Percentiles rank a stretch among this genome's conserved stretches.
Evolutionary conservation across 306 rosid genomes (phyloP).

Genomic region (Datisca glomerata): DNA sequence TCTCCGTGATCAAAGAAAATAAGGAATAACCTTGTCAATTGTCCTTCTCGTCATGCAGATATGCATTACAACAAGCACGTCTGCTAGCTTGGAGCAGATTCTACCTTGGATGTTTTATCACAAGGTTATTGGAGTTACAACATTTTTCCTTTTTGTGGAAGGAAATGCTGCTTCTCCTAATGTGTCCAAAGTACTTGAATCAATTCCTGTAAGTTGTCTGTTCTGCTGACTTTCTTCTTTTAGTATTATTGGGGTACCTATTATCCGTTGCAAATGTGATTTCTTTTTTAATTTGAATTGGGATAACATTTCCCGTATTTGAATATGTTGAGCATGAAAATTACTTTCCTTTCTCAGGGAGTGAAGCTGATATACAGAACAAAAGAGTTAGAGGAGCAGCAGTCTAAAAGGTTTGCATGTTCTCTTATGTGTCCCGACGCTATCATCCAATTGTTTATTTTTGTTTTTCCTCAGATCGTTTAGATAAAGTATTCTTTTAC

Average conservation of each 20-base stretch:
- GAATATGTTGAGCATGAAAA: no score
- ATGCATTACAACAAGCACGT: conserved; percentile 73
- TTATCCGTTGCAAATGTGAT: no score
- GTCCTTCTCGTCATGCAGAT: conserved; percentile 35
- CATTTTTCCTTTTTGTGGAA: conserved; percentile 82
- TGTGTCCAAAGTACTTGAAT: conserved; percentile 64
- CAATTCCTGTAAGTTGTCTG: conserved; percentile 67
- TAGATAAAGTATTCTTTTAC: background rate
- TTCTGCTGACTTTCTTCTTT: conserved; percentile 3
- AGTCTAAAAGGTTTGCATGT: conserved; percentile 64
- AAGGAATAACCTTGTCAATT: background rate
- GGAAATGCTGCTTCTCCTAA: conserved; percentile 89
- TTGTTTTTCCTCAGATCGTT: no score
- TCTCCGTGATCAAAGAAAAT: no score
- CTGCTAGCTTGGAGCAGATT: conserved; percentile 94
- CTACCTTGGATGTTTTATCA: conserved; percentile 98
- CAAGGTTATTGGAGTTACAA: conserved; percentile 74
- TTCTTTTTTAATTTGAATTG: no score
- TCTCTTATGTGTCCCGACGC: conserved; percentile 1
- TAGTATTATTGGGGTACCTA: no score
- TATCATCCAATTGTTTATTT: no score
- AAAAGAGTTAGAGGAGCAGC: conserved; percentile 81
- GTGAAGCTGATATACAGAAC: conserved; percentile 90
- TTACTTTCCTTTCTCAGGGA: conserved; percentile 48
- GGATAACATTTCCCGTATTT: no score